Evolutionary conservation across 768 basidiomycete species (phyloP).

Genomic region (Trametes cinnabarina): DNA sequence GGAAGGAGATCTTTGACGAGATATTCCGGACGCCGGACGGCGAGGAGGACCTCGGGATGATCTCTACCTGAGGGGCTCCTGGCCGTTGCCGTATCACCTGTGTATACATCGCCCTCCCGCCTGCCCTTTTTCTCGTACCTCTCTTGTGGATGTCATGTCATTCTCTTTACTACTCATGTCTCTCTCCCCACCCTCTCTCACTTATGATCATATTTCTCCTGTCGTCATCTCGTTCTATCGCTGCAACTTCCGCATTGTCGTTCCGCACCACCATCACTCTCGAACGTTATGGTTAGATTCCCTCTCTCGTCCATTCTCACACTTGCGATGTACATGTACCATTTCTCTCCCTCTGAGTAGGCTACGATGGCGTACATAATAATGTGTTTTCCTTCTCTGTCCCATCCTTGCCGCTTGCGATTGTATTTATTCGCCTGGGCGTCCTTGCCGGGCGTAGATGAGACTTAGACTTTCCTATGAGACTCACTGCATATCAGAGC

Average conservation of each 20-base stretch:
- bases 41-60: constrained; percentile 73
- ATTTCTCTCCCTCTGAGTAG: not conserved
- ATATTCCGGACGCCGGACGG: constrained; percentile 55
- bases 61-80: constrained; percentile 54
- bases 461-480: not conserved
- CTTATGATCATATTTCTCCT: not conserved
- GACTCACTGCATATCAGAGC: not conserved
- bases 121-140: constrained; percentile 1
- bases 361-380: constrained; percentile 18
- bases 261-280: not conserved
- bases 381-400: not conserved
- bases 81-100: not conserved
- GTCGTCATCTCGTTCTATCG: not conserved
- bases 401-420: not conserved
- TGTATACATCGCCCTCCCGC: not conserved
- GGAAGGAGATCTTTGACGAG: constrained; percentile 77
- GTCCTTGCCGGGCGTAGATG: not conserved
- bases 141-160: not conserved
- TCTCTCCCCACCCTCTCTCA: not conserved
- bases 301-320: not conserved
- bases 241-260: constrained; percentile 3
- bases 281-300: constrained; percentile 18
- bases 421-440: not conserved
- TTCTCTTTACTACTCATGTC: not conserved
- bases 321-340: constrained; percentile 15